Evolutionary conservation across 352 stramenopile species (phyloP).

Genomic region (Pythium apleroticum): DNA sequence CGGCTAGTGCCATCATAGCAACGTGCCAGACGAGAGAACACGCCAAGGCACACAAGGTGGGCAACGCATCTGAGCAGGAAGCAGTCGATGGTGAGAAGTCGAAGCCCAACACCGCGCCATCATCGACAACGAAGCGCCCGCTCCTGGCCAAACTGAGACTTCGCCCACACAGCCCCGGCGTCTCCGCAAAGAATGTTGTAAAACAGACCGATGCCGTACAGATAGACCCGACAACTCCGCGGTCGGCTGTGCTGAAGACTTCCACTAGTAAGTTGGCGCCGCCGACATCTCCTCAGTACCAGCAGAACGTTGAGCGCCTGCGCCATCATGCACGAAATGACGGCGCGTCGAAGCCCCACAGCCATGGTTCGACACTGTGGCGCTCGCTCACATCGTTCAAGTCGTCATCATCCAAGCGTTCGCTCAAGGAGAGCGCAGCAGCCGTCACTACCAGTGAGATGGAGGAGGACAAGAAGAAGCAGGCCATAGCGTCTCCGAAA

Average conservation of each 20-base stretch:
- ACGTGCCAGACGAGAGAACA: conserved; percentile 3
- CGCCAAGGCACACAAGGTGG: neutral
- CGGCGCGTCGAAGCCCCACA: neutral
- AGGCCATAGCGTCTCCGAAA: conserved; percentile 8
- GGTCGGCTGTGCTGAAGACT: conserved; percentile 6
- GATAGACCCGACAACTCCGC: conserved; percentile 10
- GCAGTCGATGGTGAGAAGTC: neutral
- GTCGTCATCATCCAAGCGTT: conserved; percentile 12
- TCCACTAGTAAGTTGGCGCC: neutral
- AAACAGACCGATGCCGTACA: neutral
- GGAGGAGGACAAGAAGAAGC: conserved; percentile 22
- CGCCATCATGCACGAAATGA: neutral
- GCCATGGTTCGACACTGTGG: conserved; percentile 4
- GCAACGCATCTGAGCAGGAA: neutral
- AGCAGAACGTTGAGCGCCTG: neutral
- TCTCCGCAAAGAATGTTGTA: conserved; percentile 1
- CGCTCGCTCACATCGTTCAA: conserved; percentile 19
- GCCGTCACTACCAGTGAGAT: neutral
- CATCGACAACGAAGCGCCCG: conserved; percentile 31
- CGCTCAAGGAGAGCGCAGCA: neutral
- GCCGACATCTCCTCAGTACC: neutral
- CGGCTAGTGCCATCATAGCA: conserved; percentile 52
- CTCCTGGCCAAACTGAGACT: conserved; percentile 57
- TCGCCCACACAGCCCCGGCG: conserved; percentile 39
- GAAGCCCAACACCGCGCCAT: neutral